These are phyloP conservation scores for Sapria himalayana DNA, from an alignment of 345 rosid genomes.

Conservation along the genomic window DNA sequence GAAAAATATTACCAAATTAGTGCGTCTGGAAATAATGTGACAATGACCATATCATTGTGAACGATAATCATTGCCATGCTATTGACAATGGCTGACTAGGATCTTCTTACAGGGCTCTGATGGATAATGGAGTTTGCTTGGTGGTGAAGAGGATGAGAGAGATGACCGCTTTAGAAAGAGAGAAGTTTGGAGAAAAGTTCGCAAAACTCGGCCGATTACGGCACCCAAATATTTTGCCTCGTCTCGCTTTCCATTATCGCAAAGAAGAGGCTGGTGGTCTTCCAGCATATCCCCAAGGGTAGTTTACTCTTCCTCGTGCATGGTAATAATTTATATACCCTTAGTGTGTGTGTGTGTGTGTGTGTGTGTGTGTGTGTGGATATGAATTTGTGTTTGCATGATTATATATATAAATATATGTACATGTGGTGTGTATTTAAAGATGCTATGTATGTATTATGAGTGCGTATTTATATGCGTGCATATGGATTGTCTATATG, in stretches of 20 bases:
- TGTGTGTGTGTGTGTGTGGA: too few species aligned
- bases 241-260: slow-evolving; percentile 63
- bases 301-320: slow-evolving; percentile 60
- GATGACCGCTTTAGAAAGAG: slow-evolving; percentile 38
- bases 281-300: slow-evolving; percentile 63
- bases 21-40: too few species aligned
- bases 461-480: too few species aligned
- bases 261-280: slow-evolving; percentile 65
- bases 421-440: too few species aligned
- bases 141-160: slow-evolving; percentile 80
- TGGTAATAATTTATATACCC: slow-evolving; percentile 36
- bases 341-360: too few species aligned
- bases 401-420: too few species aligned
- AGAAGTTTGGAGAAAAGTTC: slow-evolving; percentile 49
- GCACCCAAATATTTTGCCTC: slow-evolving; percentile 50
- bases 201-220: slow-evolving; percentile 36
- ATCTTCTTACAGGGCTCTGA: slow-evolving; percentile 69
- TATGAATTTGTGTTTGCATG: too few species aligned
- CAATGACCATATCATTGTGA: too few species aligned
- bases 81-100: slow-evolving; percentile 75
- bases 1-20: too few species aligned
- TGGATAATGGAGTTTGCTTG: slow-evolving; percentile 48
- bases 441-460: too few species aligned
- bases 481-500: too few species aligned
- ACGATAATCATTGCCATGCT: too few species aligned